Percentiles rank a stretch among this genome's conserved stretches.
Evolutionary conservation across 2,329 filamentous ascomycete genomes (phyloP).

Genomic region (Arthrobotrys conoides): DNA sequence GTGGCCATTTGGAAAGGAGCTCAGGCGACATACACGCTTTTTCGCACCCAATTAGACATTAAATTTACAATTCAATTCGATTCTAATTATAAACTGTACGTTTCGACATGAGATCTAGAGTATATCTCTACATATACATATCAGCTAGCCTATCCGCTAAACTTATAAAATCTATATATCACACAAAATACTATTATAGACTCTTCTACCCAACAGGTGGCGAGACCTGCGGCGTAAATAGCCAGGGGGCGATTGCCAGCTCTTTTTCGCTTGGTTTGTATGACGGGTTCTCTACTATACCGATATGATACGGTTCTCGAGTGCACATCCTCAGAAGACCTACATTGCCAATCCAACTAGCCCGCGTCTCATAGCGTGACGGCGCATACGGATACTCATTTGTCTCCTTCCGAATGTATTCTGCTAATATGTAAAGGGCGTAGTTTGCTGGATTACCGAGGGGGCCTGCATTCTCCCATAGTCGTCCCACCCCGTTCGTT

Average conservation of each 20-base stretch:
- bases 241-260: conserved; percentile 25
- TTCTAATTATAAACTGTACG: too few species aligned
- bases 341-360: not conserved
- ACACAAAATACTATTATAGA: not conserved
- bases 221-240: conserved; percentile 28
- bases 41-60: too few species aligned
- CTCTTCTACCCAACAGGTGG: not conserved
- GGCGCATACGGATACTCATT: conserved; percentile 36
- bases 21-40: too few species aligned
- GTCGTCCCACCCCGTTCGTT: not conserved
- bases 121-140: too few species aligned
- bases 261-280: conserved; percentile 1
- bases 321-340: conserved; percentile 13
- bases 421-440: conserved; percentile 24
- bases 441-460: conserved; percentile 30
- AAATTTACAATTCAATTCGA: too few species aligned
- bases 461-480: conserved; percentile 1
- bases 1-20: too few species aligned
- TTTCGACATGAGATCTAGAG: too few species aligned
- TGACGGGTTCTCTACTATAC: not conserved
- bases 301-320: not conserved
- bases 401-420: conserved; percentile 17
- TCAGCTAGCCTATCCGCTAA: too few species aligned
- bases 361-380: not conserved
- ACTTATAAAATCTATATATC: not conserved